phyloP scores from a whole-genome alignment of 768 basidiomycete species.

The Mycena crocata region DNA sequence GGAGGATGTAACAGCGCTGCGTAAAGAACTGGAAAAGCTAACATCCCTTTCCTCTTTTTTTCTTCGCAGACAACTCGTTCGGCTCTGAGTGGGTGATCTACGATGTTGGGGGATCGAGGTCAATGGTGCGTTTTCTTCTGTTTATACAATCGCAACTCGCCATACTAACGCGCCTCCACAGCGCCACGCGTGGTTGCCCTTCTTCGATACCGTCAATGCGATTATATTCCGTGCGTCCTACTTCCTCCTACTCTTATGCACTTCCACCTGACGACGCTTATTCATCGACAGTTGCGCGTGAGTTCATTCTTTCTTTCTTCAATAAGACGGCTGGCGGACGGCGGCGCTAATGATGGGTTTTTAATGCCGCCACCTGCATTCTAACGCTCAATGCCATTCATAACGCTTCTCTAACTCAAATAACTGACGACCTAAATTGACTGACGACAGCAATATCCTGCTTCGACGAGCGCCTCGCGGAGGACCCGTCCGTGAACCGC shows the following conservation, averaged over 20 bases:
- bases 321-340: too few species aligned
- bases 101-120: constrained; percentile 76
- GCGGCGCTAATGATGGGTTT: too few species aligned
- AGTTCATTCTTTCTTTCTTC: too few species aligned
- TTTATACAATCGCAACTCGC: background rate
- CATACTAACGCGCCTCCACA: constrained; percentile 39
- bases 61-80: constrained; percentile 39
- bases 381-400: too few species aligned
- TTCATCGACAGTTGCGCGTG: constrained; percentile 36
- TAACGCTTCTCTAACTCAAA: too few species aligned
- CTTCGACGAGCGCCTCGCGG: constrained; percentile 60
- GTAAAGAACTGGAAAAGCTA: too few species aligned
- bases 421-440: constrained; percentile 42
- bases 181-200: constrained; percentile 80
- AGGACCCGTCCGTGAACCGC: constrained; percentile 73
- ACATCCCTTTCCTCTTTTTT: background rate
- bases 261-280: background rate
- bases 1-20: too few species aligned
- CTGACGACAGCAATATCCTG: constrained; percentile 50
- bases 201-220: constrained; percentile 78
- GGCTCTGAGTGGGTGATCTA: constrained; percentile 73
- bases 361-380: too few species aligned
- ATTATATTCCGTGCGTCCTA: constrained; percentile 77
- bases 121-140: constrained; percentile 51
- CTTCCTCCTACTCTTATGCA: constrained; percentile 46